phyloP scores from a whole-genome alignment of 2,329 filamentous ascomycete genomes.

The Emmonsia crescens region DNA sequence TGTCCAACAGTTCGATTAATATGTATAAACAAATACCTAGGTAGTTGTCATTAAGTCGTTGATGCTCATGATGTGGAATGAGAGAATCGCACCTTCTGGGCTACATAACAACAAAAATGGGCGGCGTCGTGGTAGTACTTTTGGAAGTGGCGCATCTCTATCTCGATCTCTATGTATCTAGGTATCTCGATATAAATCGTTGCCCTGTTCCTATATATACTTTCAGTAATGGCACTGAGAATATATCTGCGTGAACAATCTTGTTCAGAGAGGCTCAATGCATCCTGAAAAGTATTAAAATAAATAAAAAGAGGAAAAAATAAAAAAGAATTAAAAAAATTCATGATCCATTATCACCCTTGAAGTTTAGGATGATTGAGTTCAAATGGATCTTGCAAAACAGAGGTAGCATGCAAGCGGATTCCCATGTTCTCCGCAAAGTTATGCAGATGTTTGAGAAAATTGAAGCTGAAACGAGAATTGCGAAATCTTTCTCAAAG shows the following conservation, averaged over 20 bases:
- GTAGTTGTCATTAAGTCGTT: background rate
- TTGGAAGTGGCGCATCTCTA: background rate
- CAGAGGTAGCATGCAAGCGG: background rate
- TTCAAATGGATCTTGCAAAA: background rate
- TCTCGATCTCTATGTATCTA: too few species aligned
- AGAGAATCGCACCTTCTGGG: background rate
- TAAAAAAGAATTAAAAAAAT: background rate
- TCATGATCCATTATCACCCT: background rate
- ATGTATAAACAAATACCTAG: too few species aligned
- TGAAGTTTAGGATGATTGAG: background rate
- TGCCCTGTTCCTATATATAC: background rate
- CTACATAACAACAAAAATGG: background rate
- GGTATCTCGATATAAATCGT: too few species aligned
- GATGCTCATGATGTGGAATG: background rate
- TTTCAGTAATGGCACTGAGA: background rate
- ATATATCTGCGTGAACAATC: background rate
- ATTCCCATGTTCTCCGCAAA: background rate
- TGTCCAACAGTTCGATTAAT: background rate
- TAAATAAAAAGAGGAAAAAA: too few species aligned
- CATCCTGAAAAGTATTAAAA: too few species aligned
- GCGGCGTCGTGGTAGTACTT: background rate
- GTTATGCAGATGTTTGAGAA: too few species aligned
- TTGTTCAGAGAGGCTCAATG: background rate
- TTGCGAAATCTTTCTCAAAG: too few species aligned
- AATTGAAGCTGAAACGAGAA: too few species aligned